Base-by-base conservation (phyloP, 2,329 filamentous ascomycete species). In the Hawksworthiomyces lignivorus region DNA sequence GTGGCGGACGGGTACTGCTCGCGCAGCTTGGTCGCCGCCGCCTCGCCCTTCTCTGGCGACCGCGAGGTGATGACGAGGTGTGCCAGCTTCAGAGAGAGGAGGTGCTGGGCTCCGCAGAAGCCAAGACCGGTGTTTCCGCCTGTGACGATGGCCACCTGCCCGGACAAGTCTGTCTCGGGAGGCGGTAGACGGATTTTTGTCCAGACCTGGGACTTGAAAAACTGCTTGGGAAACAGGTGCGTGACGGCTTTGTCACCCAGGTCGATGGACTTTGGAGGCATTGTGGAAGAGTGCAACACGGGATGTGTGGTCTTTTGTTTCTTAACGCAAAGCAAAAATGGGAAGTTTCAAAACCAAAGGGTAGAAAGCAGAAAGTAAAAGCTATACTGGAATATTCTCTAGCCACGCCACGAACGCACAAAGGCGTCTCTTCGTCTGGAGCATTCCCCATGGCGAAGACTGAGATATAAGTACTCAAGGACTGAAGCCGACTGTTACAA, bases 101-200 rank as follows among this genome's bases (percentile, higher is more conserved):
- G 52, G 28, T 65, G 58, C 6, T 52, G 49, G 11, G 56, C 54
- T n/a, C 55, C 51, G 47, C 63, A 57, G 5, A 60, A 48, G 6
- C 61, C 61, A 4, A 65, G 43, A 2, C 63, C 61, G 7, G 46
- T 51, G 41, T 62, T 64, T 19, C 57, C 52, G 7, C 62, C 63
- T 4, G 59, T 62, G 18, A 65, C 44, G 35, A 63, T 48, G 30
- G 60, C 44, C 3, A 51, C 47, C 19, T 54, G 44, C 6, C 50
- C 50, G 12, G 41, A 10, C 1, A 52, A 49, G 35, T 47, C 37
- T 8, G 30, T 41, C 18, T 20, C n/a, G 18, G 19, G 31, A 7
- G 44, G 41, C 14, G 34, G 37, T 19, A 32, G 18, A 19, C 19
- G 33, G 9, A 18, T 36, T 19, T 31, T 41, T 12, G 43, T 38